These are phyloP conservation scores for Capsicum chinense DNA, from an alignment of 257 asterid genomes.

Conservation along the genomic window DNA sequence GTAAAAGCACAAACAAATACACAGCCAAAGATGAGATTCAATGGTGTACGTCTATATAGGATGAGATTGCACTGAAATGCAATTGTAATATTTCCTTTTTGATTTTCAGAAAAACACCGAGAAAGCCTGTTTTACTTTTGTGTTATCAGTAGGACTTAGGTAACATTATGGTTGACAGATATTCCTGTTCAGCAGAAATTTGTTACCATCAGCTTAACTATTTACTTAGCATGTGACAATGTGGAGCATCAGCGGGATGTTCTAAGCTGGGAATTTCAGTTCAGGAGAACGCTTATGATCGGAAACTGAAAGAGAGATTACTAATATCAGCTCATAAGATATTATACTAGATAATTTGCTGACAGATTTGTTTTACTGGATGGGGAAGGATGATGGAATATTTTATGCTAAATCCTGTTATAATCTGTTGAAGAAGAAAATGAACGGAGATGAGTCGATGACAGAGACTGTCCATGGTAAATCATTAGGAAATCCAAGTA, in stretches of 20 bases:
- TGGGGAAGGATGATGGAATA: neutral
- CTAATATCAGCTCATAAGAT: neutral
- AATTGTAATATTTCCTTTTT: neutral
- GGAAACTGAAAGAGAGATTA: neutral
- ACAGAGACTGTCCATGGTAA: neutral
- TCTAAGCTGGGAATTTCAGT: neutral
- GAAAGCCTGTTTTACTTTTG: no score
- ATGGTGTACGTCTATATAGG: neutral
- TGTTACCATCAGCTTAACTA: neutral
- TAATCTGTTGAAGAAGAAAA: no score
- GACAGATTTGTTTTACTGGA: neutral
- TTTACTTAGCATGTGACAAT: neutral
- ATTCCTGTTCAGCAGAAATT: neutral
- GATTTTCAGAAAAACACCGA: neutral
- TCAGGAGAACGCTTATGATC: neutral
- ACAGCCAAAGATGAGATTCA: no score
- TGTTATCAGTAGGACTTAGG: neutral
- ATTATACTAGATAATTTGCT: neutral
- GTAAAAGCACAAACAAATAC: no score
- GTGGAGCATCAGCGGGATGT: neutral
- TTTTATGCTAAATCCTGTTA: neutral
- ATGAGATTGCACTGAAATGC: neutral
- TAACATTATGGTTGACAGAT: neutral
- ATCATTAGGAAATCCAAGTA: neutral
- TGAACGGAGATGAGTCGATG: neutral